Base-by-base conservation (phyloP, 768 basidiomycete species). In the Russula sp. region DNA sequence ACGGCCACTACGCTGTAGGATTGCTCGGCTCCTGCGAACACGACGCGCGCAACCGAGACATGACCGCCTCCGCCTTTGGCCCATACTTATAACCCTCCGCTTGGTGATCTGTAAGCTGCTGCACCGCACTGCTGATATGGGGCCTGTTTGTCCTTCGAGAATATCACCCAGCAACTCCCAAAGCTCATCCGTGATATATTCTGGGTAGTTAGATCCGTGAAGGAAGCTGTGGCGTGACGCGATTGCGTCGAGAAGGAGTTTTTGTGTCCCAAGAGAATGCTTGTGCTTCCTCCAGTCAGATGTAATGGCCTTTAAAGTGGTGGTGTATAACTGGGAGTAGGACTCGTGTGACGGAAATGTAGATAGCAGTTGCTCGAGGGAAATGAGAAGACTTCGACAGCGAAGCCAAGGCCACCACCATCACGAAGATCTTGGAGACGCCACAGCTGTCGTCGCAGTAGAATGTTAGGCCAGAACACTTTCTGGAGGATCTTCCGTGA, bases 241-340 rank as follows among this genome's bases (percentile, higher is more conserved):
- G 61, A 70, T 42, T 67, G 64, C 20, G 73, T 74, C n/a, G 65
- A 75, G 5, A 61, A 67, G n/a, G 5, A 69, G 2, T 59, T 72
- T 44, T 40, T 66, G 64, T 22, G 64, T 66, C 44, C 52, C 67
- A 7, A 42, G 20, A 2, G 38, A 60, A 14, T 62, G 32, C 10
- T 52, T 57, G 46, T 44, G 7, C 40, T 13, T 24, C 14, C 30
- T 22, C 66, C 62, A 60, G 26, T 63, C 57, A 20, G 66, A 62
- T 13, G 58, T 63, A 10, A 63, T 54, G n/a, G 16, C 4, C 16
- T 20, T 28, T 28, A 67, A 34, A 28, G 61, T 63, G 14, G 28
- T 22, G 16, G 48, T 24, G 36, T 60, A 63, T 16, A 63, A 26
- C 3, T 48, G 30, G 18, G 32, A 54, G n/a, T 34, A 44, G 14